phyloP scores from a whole-genome alignment of 768 basidiomycete genomes.

The Agrocybe pediades region DNA sequence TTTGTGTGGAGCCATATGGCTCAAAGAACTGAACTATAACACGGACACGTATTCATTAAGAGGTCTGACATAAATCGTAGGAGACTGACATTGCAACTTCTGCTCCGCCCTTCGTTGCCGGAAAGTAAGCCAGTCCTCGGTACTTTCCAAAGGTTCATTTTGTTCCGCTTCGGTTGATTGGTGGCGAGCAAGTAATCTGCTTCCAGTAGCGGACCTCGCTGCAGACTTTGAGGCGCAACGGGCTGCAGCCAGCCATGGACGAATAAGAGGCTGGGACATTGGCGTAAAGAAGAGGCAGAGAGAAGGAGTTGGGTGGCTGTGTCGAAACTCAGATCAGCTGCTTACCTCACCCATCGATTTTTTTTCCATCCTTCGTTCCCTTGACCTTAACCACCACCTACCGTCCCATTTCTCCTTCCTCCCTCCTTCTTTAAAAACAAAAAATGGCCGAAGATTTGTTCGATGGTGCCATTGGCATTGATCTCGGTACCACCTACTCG shows the following conservation, averaged over 20 bases:
- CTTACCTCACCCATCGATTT: slow-evolving; percentile 64
- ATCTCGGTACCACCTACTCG: slow-evolving; percentile 95
- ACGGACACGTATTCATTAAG: slow-evolving; percentile 13
- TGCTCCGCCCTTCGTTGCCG: slow-evolving; percentile 58
- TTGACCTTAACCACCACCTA: slow-evolving; percentile 40
- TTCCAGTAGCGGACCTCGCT: slow-evolving; percentile 10
- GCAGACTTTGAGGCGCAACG: slow-evolving; percentile 28
- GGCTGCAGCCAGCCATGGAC: slow-evolving; percentile 38
- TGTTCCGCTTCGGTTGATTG: slow-evolving; percentile 27
- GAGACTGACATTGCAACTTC: slow-evolving; percentile 44
- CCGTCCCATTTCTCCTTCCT: slow-evolving; percentile 24
- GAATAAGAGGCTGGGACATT: slow-evolving; percentile 40
- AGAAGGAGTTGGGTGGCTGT: slow-evolving; percentile 42
- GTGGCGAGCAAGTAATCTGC: slow-evolving; percentile 16
- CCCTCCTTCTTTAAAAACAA: slow-evolving; percentile 39
- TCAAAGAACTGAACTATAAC: slow-evolving; percentile 60
- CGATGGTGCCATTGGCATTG: slow-evolving; percentile 97
- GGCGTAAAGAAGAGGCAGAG: slow-evolving; percentile 17
- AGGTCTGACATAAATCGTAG: neutral
- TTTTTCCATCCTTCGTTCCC: slow-evolving; percentile 44
- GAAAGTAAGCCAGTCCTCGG: slow-evolving; percentile 66
- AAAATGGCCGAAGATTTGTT: slow-evolving; percentile 86
- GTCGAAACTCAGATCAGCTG: slow-evolving; percentile 35
- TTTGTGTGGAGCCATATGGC: slow-evolving; percentile 79
- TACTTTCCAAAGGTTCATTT: slow-evolving; percentile 38